These are phyloP conservation scores for Argentina anserina DNA, from an alignment of 306 rosid species.

Conservation along the genomic window DNA sequence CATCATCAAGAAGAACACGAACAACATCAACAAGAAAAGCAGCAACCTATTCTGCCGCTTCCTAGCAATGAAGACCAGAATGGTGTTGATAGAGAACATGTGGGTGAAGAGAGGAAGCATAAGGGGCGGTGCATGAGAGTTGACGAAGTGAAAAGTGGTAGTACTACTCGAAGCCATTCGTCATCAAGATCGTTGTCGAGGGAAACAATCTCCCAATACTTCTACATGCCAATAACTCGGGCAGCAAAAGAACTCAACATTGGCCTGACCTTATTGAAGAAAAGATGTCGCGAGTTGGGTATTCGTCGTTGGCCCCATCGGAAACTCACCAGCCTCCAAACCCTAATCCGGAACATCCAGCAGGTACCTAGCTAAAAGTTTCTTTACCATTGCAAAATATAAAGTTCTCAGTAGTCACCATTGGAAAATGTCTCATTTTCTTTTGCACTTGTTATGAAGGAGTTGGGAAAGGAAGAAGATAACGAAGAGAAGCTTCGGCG, in stretches of 20 bases:
- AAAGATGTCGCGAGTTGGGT: conserved; percentile 81
- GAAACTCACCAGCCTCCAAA: conserved; percentile 76
- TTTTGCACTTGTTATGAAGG: conserved; percentile 32
- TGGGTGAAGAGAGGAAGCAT: conserved; percentile 1
- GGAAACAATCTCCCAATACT: conserved; percentile 48
- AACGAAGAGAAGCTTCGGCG: conserved; percentile 46
- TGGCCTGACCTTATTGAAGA: conserved; percentile 74
- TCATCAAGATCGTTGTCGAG: conserved; percentile 41
- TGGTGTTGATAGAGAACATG: background rate
- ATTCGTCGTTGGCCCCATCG: conserved; percentile 90
- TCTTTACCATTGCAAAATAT: background rate
- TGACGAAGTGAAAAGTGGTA: conserved; percentile 25
- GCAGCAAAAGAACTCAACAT: conserved; percentile 78
- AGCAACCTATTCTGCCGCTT: background rate
- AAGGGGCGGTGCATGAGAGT: background rate
- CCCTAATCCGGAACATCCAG: conserved; percentile 54
- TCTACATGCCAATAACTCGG: conserved; percentile 75
- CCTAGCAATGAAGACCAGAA: conserved; percentile 16
- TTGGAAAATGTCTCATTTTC: background rate
- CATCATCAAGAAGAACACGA: background rate
- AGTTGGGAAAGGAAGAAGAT: conserved; percentile 36
- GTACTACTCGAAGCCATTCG: background rate
- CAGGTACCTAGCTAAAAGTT: conserved; percentile 34
- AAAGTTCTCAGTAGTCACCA: background rate
- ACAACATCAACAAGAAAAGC: background rate